Percentiles rank a stretch among this genome's conserved stretches.
phyloP scores from a whole-genome alignment of 306 rosid genomes.

The Vicia sativa region DNA sequence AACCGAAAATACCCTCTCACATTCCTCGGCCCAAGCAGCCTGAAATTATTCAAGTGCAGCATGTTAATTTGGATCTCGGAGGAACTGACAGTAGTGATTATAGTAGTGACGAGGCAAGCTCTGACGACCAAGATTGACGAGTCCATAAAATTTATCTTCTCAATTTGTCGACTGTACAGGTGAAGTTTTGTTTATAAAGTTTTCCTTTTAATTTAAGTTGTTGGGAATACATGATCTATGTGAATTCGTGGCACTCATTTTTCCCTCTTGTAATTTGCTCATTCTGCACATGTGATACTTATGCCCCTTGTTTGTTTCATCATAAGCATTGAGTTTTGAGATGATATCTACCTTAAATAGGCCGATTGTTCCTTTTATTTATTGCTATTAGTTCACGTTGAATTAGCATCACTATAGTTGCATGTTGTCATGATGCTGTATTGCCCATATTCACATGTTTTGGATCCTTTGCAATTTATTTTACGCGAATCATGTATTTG shows the following conservation, averaged over 20 bases:
- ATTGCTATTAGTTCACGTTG: too few species aligned
- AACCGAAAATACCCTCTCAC: conserved; percentile 42
- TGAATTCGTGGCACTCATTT: background rate
- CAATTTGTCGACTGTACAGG: conserved; percentile 16
- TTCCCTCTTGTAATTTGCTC: too few species aligned
- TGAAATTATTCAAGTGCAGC: conserved; percentile 86
- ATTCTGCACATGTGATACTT: too few species aligned
- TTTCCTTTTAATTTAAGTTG: background rate
- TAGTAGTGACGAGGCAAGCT: conserved; percentile 82
- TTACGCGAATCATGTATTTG: too few species aligned
- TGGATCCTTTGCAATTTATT: too few species aligned
- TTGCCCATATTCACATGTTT: background rate
- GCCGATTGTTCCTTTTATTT: too few species aligned
- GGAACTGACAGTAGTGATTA: conserved; percentile 89
- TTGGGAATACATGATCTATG: background rate
- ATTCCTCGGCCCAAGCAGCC: conserved; percentile 48
- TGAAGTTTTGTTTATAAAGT: conserved; percentile 18
- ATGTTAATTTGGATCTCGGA: conserved; percentile 84
- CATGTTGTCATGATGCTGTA: too few species aligned
- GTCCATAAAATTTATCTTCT: conserved; percentile 16
- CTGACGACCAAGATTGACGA: conserved; percentile 74
- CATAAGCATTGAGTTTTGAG: background rate
- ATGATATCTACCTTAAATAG: too few species aligned
- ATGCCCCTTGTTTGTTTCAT: too few species aligned
- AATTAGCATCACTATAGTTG: too few species aligned